Percentiles rank a stretch among this genome's conserved stretches.
Evolutionary conservation across 805 yeast genomes (phyloP).

Genomic region (Debaryomyces hansenii): DNA sequence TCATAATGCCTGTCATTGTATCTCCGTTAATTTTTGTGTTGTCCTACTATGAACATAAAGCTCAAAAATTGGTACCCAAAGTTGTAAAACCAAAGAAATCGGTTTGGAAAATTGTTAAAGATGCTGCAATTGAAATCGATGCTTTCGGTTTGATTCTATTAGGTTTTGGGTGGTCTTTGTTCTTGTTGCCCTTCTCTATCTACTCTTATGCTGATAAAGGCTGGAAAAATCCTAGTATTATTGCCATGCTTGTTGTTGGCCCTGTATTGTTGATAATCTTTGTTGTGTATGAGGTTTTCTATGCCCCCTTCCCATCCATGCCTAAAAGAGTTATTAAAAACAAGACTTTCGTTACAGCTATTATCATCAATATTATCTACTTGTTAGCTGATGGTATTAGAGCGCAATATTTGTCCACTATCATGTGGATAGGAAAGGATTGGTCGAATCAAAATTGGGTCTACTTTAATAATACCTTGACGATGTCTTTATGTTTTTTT

Average conservation of each 20-base stretch:
- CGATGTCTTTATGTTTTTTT: slow-evolving; percentile 36
- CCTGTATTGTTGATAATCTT: slow-evolving; percentile 31
- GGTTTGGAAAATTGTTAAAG: slow-evolving; percentile 9
- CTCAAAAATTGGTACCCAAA: slow-evolving; percentile 6
- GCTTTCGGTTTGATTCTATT: slow-evolving; percentile 37
- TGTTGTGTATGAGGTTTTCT: slow-evolving; percentile 33
- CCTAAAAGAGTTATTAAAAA: slow-evolving; percentile 30
- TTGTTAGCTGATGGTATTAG: slow-evolving; percentile 26
- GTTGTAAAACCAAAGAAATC: too few relatives aligned
- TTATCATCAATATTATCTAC: slow-evolving; percentile 31
- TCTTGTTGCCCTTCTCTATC: slow-evolving; percentile 40
- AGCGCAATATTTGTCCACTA: slow-evolving; percentile 32
- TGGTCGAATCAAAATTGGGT: slow-evolving; percentile 34
- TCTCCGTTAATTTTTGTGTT: slow-evolving; percentile 31
- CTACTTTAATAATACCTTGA: slow-evolving; percentile 36
- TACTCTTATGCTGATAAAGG: slow-evolving; percentile 28
- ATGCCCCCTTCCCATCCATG: slow-evolving; percentile 36
- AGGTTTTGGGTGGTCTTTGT: slow-evolving; percentile 38
- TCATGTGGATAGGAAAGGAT: slow-evolving; percentile 28
- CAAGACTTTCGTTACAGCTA: slow-evolving; percentile 36
- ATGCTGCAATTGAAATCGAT: slow-evolving; percentile 27
- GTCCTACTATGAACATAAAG: slow-evolving; percentile 30
- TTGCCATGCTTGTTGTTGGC: slow-evolving; percentile 46
- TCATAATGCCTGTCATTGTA: slow-evolving; percentile 42
- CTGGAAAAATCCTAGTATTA: slow-evolving; percentile 40